These are phyloP conservation scores for Trametes cingulata DNA, from an alignment of 768 basidiomycete species.

Conservation along the genomic window DNA sequence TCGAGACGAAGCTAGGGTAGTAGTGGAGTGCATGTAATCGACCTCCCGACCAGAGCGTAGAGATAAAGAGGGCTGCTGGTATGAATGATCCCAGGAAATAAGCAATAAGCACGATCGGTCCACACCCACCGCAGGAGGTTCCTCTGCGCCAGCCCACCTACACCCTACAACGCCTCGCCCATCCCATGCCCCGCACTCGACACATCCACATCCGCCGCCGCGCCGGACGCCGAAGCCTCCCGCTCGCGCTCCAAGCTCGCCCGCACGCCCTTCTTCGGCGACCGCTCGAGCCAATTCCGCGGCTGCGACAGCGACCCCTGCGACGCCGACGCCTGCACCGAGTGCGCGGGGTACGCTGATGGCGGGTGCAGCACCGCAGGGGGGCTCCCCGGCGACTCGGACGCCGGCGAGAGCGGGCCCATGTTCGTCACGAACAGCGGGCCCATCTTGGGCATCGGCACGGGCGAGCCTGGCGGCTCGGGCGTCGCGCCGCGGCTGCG, in stretches of 20 bases:
- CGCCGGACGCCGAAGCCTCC: background rate
- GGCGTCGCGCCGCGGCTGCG: conserved; percentile 1
- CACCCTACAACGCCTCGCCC: conserved; percentile 16
- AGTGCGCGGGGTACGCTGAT: background rate
- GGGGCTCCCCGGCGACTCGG: conserved; percentile 2
- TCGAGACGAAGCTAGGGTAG: no score
- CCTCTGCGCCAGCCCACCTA: no score
- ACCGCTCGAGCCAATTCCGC: conserved; percentile 23
- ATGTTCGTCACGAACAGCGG: conserved; percentile 28
- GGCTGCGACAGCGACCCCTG: background rate
- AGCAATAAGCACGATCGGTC: no score
- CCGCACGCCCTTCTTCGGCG: conserved; percentile 18
- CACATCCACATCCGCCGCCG: conserved; percentile 4
- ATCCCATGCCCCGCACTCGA: conserved; percentile 13
- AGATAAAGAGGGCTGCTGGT: no score
- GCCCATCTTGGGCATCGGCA: conserved; percentile 16
- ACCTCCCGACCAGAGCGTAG: no score
- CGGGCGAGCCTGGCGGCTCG: conserved; percentile 13
- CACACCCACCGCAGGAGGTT: no score
- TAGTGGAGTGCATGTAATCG: no score
- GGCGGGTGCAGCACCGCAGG: conserved; percentile 10
- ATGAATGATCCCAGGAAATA: no score
- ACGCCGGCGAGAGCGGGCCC: conserved; percentile 21
- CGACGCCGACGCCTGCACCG: background rate
- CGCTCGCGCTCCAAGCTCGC: conserved; percentile 13